Percentiles rank a stretch among this genome's conserved stretches.
These are phyloP conservation scores for Acacia crassicarpa DNA, from an alignment of 306 rosid genomes.

Conservation along the genomic window DNA sequence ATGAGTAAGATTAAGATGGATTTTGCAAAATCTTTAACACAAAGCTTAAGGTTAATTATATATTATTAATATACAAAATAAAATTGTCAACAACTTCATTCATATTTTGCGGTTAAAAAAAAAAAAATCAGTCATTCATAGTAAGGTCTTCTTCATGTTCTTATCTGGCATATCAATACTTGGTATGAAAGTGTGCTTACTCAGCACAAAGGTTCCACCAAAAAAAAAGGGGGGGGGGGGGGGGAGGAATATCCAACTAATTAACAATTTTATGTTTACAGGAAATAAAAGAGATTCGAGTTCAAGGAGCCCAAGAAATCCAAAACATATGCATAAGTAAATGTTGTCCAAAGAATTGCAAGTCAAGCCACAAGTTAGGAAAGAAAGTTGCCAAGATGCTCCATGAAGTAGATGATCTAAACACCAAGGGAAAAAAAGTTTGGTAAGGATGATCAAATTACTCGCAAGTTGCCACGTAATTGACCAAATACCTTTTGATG, in stretches of 20 bases:
- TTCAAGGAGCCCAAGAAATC: not conserved
- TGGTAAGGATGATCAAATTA: not conserved
- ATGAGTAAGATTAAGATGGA: too few relatives aligned
- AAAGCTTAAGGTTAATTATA: too few relatives aligned
- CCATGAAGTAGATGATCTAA: not conserved
- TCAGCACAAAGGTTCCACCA: not conserved
- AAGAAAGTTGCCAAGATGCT: not conserved
- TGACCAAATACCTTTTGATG: too few relatives aligned
- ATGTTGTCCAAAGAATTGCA: slow-evolving; percentile 4
- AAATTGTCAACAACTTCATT: too few relatives aligned
- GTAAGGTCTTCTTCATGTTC: not conserved
- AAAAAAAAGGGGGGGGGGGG: too few relatives aligned
- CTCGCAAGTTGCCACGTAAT: not conserved
- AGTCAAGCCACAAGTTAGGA: slow-evolving; percentile 16
- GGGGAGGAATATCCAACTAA: not conserved
- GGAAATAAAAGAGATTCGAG: not conserved
- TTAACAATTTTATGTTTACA: not conserved
- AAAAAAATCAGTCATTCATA: too few relatives aligned
- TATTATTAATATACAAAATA: too few relatives aligned
- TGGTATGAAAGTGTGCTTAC: not conserved
- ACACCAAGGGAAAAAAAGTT: accelerated
- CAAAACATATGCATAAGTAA: not conserved
- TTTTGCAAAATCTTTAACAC: too few relatives aligned
- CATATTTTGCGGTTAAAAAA: too few relatives aligned
- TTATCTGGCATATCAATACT: not conserved